These are phyloP conservation scores for Pythium grandisporangium DNA, from an alignment of 352 stramenopile species.

Conservation along the genomic window DNA sequence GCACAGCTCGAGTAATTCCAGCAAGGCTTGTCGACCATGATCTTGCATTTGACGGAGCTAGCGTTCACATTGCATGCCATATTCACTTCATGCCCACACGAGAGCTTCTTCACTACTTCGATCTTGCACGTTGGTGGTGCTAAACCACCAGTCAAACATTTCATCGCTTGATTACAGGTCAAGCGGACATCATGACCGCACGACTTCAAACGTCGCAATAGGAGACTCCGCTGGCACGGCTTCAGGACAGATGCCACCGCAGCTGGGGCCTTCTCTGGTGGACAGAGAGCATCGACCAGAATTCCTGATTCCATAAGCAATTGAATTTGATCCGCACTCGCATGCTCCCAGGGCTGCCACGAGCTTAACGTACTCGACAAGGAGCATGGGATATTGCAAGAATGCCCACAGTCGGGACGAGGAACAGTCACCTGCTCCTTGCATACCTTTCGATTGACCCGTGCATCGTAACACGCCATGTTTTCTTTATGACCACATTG, in stretches of 20 bases:
- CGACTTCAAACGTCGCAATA: slow-evolving; percentile 22
- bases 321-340: slow-evolving; percentile 16
- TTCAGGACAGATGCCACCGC: slow-evolving; percentile 20
- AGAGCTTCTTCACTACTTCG: neutral
- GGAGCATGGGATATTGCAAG: slow-evolving; percentile 27
- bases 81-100: slow-evolving; percentile 30
- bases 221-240: slow-evolving; percentile 22
- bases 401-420: slow-evolving; percentile 38
- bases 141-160: slow-evolving; percentile 15
- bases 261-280: slow-evolving; percentile 15
- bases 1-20: slow-evolving; percentile 46
- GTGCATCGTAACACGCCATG: slow-evolving; percentile 41
- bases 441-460: slow-evolving; percentile 19
- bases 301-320: slow-evolving; percentile 25
- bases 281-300: slow-evolving; percentile 22
- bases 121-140: slow-evolving; percentile 5
- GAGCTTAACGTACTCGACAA: slow-evolving; percentile 11
- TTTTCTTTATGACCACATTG: slow-evolving; percentile 31
- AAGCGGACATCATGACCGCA: slow-evolving; percentile 55
- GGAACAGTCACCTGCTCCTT: slow-evolving; percentile 15
- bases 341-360: slow-evolving; percentile 42
- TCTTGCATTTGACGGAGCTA: slow-evolving; percentile 17
- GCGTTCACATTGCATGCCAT: slow-evolving; percentile 30
- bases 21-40: slow-evolving; percentile 32
- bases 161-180: slow-evolving; percentile 39